Evolutionary conservation across 2,329 filamentous ascomycete species (phyloP), one percentile per base, ranked within the genome.

Genomic region (Fusarium albosuccineum): DNA sequence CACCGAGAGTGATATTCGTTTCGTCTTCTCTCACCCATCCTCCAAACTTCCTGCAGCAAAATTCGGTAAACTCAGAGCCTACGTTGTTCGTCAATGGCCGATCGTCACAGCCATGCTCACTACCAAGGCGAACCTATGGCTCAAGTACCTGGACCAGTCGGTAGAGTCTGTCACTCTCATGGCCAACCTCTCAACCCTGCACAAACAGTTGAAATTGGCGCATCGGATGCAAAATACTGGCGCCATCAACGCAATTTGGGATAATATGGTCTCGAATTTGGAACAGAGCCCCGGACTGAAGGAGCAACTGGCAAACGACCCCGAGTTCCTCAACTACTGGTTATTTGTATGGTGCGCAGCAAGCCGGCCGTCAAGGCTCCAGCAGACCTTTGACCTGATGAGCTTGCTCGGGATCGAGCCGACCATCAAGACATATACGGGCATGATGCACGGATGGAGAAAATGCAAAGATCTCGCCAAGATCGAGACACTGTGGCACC

Each of bases 361-460:
- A 3, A 72, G 74, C 1, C 73, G 74, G 9, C 61, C 72, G 2
- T 40, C 57, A n/a, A 70, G 67, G 59, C 53, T 79, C 11, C 74
- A 79, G 49, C 76, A 80, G 53, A 76, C 75, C 5, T 76, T 85
- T 70, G 77, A 80, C 33, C 57, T 79, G 42, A 86, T 86, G 82
- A 67, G 74, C 33, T 67, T 73, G 39, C 66, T 85, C 52, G 87
- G 85, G 1, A 74, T 91, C 30, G 76, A 80, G 57, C 90, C 92
- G 13, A 89, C 84, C 7, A 71, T 90, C 56, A 85, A 81, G 68
- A 91, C 92, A 0, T 96, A 91, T 86, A 91, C 89, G 39, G 81
- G 87, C 42, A 91, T 96, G 86, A 86, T 96, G 68, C 83, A 87
- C 57, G 92, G 92, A 1, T 93, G 89, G 77, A 86, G 85, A 73